Evolutionary conservation across 768 basidiomycete genomes (phyloP).

Genomic region (Tricholoma matsutake): DNA sequence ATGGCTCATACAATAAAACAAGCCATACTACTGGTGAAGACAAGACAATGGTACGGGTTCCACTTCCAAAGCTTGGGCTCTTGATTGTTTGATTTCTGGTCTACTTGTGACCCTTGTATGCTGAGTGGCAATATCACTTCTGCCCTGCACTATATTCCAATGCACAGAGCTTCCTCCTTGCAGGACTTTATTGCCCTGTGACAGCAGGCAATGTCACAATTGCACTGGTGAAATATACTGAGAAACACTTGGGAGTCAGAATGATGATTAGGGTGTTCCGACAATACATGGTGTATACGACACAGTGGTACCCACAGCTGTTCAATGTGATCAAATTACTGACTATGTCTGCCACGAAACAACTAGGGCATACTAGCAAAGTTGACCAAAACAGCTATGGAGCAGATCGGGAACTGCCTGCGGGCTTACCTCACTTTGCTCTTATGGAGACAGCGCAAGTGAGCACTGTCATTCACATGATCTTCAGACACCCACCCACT

Average conservation of each 20-base stretch:
- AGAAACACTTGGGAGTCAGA: too few species aligned
- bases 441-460: too few species aligned
- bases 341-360: background rate
- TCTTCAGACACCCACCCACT: too few species aligned
- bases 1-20: background rate
- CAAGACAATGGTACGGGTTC: too few species aligned
- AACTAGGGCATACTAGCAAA: conserved; percentile 8
- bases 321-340: conserved; percentile 3
- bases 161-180: background rate
- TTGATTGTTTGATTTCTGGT: too few species aligned
- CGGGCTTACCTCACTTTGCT: conserved; percentile 2
- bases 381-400: conserved; percentile 14
- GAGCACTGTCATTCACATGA: too few species aligned
- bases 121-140: background rate
- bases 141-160: background rate
- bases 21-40: too few species aligned
- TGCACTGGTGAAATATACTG: background rate
- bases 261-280: too few species aligned
- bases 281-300: too few species aligned
- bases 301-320: too few species aligned
- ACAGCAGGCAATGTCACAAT: background rate
- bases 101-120: too few species aligned
- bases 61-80: too few species aligned
- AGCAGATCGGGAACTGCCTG: conserved; percentile 6
- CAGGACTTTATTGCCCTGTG: conserved; percentile 1